Conservation (phyloP, 805 yeast genomes). For the Candida qinlingensis region DNA sequence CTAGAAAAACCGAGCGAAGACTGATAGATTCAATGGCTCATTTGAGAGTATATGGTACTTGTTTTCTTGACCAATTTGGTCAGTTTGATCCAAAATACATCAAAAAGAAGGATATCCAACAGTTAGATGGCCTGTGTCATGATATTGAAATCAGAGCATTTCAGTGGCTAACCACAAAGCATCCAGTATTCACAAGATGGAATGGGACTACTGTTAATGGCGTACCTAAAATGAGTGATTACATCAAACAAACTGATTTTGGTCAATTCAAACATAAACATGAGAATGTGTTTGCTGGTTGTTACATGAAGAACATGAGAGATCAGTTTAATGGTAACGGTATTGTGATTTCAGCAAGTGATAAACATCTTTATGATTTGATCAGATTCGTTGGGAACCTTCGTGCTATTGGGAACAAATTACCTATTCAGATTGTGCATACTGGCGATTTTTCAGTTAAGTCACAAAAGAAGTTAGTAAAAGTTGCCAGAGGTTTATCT, state of each 20-base stretch:
- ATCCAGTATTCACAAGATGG: slow-evolving; percentile 35
- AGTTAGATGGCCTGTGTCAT: slow-evolving; percentile 19
- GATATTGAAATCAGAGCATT: slow-evolving; percentile 34
- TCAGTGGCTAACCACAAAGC: slow-evolving; percentile 33
- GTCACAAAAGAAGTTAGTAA: slow-evolving; percentile 27
- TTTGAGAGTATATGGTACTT: slow-evolving; percentile 25
- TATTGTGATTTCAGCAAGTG: slow-evolving; percentile 27
- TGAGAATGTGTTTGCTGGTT: slow-evolving; percentile 1
- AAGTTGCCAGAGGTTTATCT: slow-evolving; percentile 26
- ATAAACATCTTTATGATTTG: slow-evolving; percentile 25
- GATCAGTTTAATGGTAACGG: slow-evolving; percentile 31
- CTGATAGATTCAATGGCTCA: slow-evolving; percentile 22
- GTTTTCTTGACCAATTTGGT: slow-evolving; percentile 22
- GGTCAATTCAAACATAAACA: slow-evolving; percentile 12
- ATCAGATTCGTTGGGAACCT: slow-evolving; percentile 35
- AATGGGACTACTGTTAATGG: slow-evolving; percentile 24
- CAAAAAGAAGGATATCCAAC: not conserved
- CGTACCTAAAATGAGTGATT: slow-evolving; percentile 15
- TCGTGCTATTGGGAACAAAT: slow-evolving; percentile 28
- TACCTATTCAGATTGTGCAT: slow-evolving; percentile 37
- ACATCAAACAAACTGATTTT: not conserved
- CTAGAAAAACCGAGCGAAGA: slow-evolving; percentile 17
- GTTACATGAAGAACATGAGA: slow-evolving; percentile 24
- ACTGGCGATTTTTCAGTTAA: slow-evolving; percentile 30
- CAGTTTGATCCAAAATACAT: not conserved